Base-by-base conservation (phyloP, 2,329 filamentous ascomycete species). In the Pseudogymnoascus sp. region DNA sequence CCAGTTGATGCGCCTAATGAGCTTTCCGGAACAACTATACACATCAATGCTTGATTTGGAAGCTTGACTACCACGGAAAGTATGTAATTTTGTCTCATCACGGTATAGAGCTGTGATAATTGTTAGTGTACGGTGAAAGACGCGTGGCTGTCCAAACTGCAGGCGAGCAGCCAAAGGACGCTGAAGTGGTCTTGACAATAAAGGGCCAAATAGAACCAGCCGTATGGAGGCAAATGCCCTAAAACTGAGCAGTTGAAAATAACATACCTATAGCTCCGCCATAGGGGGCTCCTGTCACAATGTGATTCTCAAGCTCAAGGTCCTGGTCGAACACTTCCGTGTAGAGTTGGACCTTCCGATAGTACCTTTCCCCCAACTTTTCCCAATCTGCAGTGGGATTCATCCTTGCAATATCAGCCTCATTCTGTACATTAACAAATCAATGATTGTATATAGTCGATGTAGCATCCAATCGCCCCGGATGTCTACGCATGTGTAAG, bases 291-390 rank as follows among this genome's bases (percentile, higher is more conserved):
- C 93, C 95, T 64, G 89, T 88, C 72, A 97, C 88, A 71, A 93
- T 83, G 79, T 96, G 96, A 79, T 95, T 96, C 80, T 97, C 93
- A 69, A 99, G 84, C 78, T 99, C 93, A 66, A 97, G 82, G 74
- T 96, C 92, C 73, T 90, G 85, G 77, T 96, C 92, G 75, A 97
- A 99, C 68, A 97, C 85, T 68, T 88, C 89, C 66, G 92, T 93
- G 81, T 97, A 99, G 66, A 96, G 85, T 76, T 93, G 90, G 64
- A 90, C 88, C 80, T 96, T 97, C 75, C 93, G 90, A 79, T 97
- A 99, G 82, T 96, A 97, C 72, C 86, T 89, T 77, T 96, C 90
- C 73, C 91, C 95, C 69, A 97, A 86, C 76, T 86, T 89, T 81
- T 96, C 92, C 95, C 95, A 99, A 76, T 93, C 91, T 71, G 91